Evolutionary conservation across 371 early-diverging fungal species (phyloP).

Genomic region (Sporodiniella umbellata): DNA sequence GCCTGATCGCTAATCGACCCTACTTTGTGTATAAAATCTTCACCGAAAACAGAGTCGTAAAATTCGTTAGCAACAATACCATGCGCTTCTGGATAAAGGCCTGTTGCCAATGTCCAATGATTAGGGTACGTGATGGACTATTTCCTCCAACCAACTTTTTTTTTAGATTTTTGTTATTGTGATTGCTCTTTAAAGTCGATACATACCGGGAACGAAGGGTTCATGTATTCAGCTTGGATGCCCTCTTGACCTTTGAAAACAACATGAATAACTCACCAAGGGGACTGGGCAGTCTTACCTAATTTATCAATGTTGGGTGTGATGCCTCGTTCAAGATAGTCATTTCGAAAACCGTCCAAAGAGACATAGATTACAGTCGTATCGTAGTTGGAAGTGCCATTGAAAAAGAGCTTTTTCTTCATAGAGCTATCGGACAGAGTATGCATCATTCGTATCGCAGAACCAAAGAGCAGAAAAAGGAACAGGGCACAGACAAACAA

Average conservation of each 20-base stretch:
- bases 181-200: too few species aligned
- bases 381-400: slow-evolving; percentile 67
- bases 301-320: slow-evolving; percentile 67
- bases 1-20: slow-evolving; percentile 41
- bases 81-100: slow-evolving; percentile 86
- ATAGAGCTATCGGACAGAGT: background rate
- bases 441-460: background rate
- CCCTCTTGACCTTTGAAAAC: slow-evolving; percentile 47
- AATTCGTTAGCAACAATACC: slow-evolving; percentile 93
- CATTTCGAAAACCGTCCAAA: slow-evolving; percentile 83
- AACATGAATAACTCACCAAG: too few species aligned
- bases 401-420: slow-evolving; percentile 23
- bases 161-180: too few species aligned
- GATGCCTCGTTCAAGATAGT: slow-evolving; percentile 70
- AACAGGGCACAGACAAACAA: background rate
- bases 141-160: too few species aligned
- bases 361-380: slow-evolving; percentile 79
- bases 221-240: slow-evolving; percentile 60
- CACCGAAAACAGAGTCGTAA: slow-evolving; percentile 68
- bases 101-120: slow-evolving; percentile 90
- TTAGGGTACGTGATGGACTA: slow-evolving; percentile 87
- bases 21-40: slow-evolving; percentile 72
- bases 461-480: background rate
- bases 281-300: too few species aligned
- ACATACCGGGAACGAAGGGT: slow-evolving; percentile 71